Evolutionary conservation across 1,284 basidiomycete genomes (phyloP), one percentile per base, ranked within the genome.

Genomic region (Sporisorium graminicola): DNA sequence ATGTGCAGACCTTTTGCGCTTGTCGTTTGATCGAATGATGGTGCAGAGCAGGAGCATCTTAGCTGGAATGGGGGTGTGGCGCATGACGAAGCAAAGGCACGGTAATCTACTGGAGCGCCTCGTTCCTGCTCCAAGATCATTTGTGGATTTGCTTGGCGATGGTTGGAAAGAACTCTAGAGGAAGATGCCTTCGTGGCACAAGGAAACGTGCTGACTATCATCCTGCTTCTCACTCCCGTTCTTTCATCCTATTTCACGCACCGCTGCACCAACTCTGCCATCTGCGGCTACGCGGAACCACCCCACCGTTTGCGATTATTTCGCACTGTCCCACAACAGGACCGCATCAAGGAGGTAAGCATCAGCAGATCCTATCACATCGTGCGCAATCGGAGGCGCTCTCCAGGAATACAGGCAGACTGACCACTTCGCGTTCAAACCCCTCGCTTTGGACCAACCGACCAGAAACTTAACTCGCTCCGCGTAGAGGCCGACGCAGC

Each of bases 401-500:
- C 0, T 8, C 18, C 16, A 27, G 24, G 40, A 16, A 31, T 35
- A 51, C 55, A 58, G 29, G 47, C 24, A 29, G 18, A 9, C 47
- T 49, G 27, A 49, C 47, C 16, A 31, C 18, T 5, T 14, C 12
- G 8, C 35, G 35, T 31, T 10, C 35, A 37, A 37, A 37, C 31
- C 31, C 31, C 31, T 27, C 22, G 24, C 10, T 31, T 27, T 22
- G 8, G 22, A 13, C n/a, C 42, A n/a, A 20, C 9, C n/a, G 13
- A 2, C 8, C 72, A 90, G 89, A 88, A 88, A 85, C 88, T 90
- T 83, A 87, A 87, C 82, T 86, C 89, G 64, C 87, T 98, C 83
- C 94, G 95, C 78, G 86, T 87, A 57, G 96, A 99, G 89, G 94
- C 94, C 59, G 96, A 99, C 87, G 86, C 87, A 62, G 93, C 94